Conservation (phyloP, 2,329 filamentous ascomycete species). For the Orbilia blumenaviensis region DNA sequence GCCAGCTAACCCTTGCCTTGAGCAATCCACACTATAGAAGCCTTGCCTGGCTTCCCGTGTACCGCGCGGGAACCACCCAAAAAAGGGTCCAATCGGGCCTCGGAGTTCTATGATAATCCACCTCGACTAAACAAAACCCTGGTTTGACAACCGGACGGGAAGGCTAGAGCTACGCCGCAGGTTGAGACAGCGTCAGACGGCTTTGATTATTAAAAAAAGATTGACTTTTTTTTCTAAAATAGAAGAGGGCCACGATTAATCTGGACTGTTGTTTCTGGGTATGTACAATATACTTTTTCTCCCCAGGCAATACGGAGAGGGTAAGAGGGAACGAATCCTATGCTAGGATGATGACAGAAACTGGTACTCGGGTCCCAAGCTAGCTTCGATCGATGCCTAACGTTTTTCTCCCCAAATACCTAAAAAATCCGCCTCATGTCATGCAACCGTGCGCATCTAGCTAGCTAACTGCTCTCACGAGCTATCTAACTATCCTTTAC, state of each 20-base stretch:
- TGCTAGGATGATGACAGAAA: slow-evolving; percentile 3
- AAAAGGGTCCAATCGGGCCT: not conserved
- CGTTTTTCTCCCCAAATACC: no score
- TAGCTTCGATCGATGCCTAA: not conserved
- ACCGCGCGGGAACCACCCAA: not conserved
- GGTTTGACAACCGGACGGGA: slow-evolving; percentile 6
- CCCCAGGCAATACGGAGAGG: not conserved
- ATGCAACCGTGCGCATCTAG: not conserved
- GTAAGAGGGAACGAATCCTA: not conserved
- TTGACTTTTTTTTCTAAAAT: no score
- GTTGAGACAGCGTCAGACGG: not conserved
- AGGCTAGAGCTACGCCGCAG: not conserved
- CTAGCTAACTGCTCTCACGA: not conserved
- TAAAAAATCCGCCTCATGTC: not conserved
- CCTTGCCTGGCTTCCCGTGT: not conserved
- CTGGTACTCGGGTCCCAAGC: no score
- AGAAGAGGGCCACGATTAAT: not conserved
- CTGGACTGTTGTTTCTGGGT: not conserved
- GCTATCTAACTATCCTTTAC: not conserved
- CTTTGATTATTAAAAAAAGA: not conserved
- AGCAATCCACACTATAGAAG: not conserved
- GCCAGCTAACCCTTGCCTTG: not conserved
- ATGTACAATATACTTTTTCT: not conserved
- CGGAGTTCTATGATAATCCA: not conserved
- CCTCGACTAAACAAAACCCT: not conserved